Evolutionary conservation across 1,284 basidiomycete species (phyloP).

Genomic region (Coriolopsis trogii): DNA sequence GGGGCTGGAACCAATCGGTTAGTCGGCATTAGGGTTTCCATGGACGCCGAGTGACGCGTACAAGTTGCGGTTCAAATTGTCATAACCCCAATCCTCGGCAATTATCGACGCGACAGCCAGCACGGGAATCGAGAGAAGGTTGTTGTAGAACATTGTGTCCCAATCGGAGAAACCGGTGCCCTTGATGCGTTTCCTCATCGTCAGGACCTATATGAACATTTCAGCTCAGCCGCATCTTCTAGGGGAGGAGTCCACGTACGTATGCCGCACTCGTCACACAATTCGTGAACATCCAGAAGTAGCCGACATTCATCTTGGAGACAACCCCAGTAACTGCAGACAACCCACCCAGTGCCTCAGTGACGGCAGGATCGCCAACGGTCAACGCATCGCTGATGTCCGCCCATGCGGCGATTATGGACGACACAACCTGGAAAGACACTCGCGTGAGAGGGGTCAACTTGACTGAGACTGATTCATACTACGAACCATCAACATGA

Average conservation of each 20-base stretch:
- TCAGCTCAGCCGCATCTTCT: not conserved
- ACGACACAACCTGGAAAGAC: conserved; percentile 78
- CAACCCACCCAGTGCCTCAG: conserved; percentile 42
- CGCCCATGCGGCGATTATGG: conserved; percentile 93
- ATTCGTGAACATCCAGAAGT: conserved; percentile 96
- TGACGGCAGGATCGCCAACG: conserved; percentile 45
- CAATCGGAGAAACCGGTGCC: conserved; percentile 97
- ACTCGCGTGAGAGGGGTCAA: conserved; percentile 10
- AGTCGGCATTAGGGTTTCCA: conserved; percentile 7
- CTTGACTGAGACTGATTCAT: not conserved
- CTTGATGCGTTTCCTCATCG: conserved; percentile 98
- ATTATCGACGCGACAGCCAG: conserved; percentile 84
- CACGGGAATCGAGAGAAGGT: conserved; percentile 93
- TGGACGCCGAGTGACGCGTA: conserved; percentile 41
- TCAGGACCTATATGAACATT: conserved; percentile 66
- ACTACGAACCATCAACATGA: conserved; percentile 83
- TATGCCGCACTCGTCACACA: conserved; percentile 92
- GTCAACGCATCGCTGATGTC: conserved; percentile 70
- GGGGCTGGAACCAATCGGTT: conserved; percentile 63
- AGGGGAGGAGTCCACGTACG: conserved; percentile 50
- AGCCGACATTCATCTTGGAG: conserved; percentile 77
- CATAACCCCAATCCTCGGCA: conserved; percentile 89
- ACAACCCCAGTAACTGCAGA: conserved; percentile 52
- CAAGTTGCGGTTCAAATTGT: conserved; percentile 87
- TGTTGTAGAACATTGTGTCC: conserved; percentile 99